phyloP scores from a whole-genome alignment of 495 filamentous ascomycete species.

The Penicillium coffeae region DNA sequence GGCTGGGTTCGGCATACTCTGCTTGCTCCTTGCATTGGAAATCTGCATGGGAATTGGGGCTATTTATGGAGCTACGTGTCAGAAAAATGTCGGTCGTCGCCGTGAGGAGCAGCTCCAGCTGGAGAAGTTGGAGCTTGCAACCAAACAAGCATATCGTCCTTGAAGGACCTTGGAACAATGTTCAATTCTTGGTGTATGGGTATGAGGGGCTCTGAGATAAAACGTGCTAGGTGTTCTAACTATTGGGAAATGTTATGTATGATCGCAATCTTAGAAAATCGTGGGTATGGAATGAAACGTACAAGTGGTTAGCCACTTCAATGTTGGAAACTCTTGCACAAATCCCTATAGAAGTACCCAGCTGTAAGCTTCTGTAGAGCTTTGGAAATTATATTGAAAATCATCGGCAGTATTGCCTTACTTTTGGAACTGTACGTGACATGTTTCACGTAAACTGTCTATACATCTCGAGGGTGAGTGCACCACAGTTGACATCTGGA shows the following conservation, averaged over 20 bases:
- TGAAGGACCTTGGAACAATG: constrained; percentile 1
- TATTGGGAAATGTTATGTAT: neutral
- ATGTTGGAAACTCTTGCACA: too few species aligned
- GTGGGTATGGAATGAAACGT: neutral
- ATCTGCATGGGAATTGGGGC: constrained; percentile 39
- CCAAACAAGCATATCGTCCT: constrained; percentile 20
- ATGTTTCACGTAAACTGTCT: too few species aligned
- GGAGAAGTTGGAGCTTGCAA: constrained; percentile 30
- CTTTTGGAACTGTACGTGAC: too few species aligned
- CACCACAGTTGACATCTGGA: too few species aligned
- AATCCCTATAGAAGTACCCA: too few species aligned
- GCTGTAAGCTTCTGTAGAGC: too few species aligned
- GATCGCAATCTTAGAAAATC: neutral
- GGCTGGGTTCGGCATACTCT: constrained; percentile 40
- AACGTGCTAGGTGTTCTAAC: neutral
- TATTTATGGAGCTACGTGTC: constrained; percentile 38
- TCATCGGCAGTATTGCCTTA: too few species aligned
- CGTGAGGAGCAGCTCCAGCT: constrained; percentile 26
- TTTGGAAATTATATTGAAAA: too few species aligned
- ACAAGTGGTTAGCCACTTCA: neutral
- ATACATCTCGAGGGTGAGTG: too few species aligned
- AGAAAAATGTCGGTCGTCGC: constrained; percentile 32
- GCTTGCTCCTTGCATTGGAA: constrained; percentile 42
- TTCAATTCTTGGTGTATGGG: neutral
- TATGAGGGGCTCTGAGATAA: neutral